Base-by-base conservation (phyloP, 1,284 basidiomycete species). In the Cutaneotrichosporon dermatis region DNA sequence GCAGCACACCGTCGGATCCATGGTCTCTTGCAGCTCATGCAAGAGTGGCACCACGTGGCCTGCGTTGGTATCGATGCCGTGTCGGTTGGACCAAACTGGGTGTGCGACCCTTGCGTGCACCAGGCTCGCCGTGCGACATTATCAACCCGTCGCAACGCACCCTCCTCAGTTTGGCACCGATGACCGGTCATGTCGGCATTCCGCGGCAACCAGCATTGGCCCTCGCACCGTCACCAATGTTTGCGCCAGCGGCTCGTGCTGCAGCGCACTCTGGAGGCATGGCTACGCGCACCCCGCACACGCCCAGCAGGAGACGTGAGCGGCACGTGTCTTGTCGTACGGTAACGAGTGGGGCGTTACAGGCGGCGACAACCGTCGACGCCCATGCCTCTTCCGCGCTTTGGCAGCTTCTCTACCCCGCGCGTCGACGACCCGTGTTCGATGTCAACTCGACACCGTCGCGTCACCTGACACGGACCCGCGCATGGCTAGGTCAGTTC, bases 371-470 rank as follows among this genome's bases (percentile, higher is more conserved):
- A 68, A 65, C 16, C 75, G 5, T 68, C 68, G 11, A 75, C 75
- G 4, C 75, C 75, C 2, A 68, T 69, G 2, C 70, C 71, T 1
- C 57, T 64, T 4, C 53, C 62, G 2, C 57, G 68, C n/a, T 42
- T 48, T 9, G 66, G 62, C 13, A 43, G 8, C 12, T 73, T 68
- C 56, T 70, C 73, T 3, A 76, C 75, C 1, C 75, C 75, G 8
- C 61, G 72, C n/a, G 60, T 69, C 16, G 74, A 73, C 37, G 74
- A 75, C 50, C 55, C 64, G 64, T 70, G 6, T 76, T 76, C 49
- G 75, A 76, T 54, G 75, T 76, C 43, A 74, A 71, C 35, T 75
- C 73, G 33, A 76, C 75, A 2, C 75, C 75, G 12, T 74, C 72
- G n/a, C 64, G 75, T 6, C 72, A 74, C 59, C 63, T 76, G 44